These are phyloP conservation scores for Daldinia decipiens DNA, from an alignment of 495 filamentous ascomycete species.

Conservation along the genomic window DNA sequence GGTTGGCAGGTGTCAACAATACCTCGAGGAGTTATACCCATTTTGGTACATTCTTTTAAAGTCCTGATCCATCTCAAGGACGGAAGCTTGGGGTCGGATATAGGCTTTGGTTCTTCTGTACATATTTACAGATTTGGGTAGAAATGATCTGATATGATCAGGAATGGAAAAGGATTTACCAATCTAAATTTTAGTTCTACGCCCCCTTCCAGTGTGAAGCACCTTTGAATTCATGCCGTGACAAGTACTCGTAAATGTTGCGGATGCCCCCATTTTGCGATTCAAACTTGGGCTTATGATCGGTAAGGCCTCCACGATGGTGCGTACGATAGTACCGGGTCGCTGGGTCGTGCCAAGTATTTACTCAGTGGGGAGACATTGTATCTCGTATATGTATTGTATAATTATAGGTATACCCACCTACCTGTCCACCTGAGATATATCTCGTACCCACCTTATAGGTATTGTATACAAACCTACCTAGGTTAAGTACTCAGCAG, in stretches of 20 bases:
- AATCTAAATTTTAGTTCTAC: not conserved
- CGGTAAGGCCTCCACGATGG: not conserved
- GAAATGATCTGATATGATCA: constrained; percentile 16
- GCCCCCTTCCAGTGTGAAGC: not conserved
- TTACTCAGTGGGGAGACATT: not conserved
- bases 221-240: not conserved
- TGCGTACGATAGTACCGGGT: not conserved
- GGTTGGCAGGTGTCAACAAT: constrained; percentile 15
- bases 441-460: not conserved
- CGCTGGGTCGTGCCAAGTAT: not conserved
- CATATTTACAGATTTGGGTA: constrained; percentile 37
- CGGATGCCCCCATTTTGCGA: not conserved
- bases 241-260: not conserved
- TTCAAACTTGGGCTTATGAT: not conserved
- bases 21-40: constrained; percentile 6
- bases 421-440: not conserved
- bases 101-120: constrained; percentile 49
- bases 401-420: not conserved
- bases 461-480: too few species aligned
- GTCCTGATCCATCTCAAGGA: constrained; percentile 6
- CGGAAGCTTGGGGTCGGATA: constrained; percentile 17
- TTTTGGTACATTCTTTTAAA: constrained; percentile 27
- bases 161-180: constrained; percentile 28
- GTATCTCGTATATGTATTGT: not conserved
- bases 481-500: too few species aligned